These are phyloP conservation scores for Platanthera guangdongensis DNA, from an alignment of 106 monocot genomes.

Conservation along the genomic window DNA sequence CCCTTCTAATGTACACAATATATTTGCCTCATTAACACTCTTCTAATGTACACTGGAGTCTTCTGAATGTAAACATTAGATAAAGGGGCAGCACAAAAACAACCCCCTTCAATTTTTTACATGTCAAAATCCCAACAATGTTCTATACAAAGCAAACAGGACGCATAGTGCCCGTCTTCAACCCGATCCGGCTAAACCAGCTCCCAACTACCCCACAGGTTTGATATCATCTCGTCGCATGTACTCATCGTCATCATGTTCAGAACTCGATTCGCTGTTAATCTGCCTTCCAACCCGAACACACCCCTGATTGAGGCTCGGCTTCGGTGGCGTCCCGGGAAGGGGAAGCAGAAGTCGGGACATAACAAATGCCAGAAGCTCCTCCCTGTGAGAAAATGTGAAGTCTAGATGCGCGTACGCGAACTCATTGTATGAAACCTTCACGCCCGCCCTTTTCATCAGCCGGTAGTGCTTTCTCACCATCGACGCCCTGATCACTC, in stretches of 20 bases:
- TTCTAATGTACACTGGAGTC: neutral
- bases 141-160: neutral
- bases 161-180: neutral
- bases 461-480: constrained; percentile 84
- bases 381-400: constrained; percentile 89
- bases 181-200: too few relatives aligned
- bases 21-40: neutral
- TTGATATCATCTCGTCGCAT: constrained; percentile 4
- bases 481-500: constrained; percentile 81
- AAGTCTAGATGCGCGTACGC: constrained; percentile 95
- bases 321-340: constrained; percentile 11
- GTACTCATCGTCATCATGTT: neutral
- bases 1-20: neutral
- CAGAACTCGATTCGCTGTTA: constrained; percentile 3
- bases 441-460: constrained; percentile 64
- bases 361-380: constrained; percentile 92
- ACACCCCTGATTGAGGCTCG: constrained; percentile 8
- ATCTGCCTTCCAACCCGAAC: constrained; percentile 32
- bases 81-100: neutral
- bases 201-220: neutral
- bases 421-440: constrained; percentile 75
- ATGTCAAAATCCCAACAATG: neutral
- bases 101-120: neutral
- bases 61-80: neutral
- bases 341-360: constrained; percentile 44